These are phyloP conservation scores for Lactarius quietus DNA, from an alignment of 768 basidiomycete genomes.

Conservation along the genomic window DNA sequence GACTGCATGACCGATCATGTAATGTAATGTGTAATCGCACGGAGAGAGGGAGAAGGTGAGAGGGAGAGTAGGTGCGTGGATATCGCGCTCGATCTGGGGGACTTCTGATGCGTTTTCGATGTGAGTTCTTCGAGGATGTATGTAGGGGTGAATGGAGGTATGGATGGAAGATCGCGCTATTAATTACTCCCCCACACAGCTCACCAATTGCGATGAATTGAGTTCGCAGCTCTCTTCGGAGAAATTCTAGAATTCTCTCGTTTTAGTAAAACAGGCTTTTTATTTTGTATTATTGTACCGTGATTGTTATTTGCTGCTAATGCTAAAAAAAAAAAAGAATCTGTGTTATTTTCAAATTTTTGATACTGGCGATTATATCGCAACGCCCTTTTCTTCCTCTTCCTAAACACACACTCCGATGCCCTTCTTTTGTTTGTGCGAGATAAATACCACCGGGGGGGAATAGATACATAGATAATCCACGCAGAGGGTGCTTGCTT, in stretches of 20 bases:
- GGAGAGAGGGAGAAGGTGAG: neutral
- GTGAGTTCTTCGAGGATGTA: neutral
- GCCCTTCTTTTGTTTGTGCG: slow-evolving; percentile 17
- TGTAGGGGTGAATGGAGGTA: neutral
- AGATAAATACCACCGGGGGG: slow-evolving; percentile 24
- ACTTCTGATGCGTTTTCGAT: neutral
- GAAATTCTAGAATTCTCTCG: neutral
- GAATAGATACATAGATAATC: slow-evolving; percentile 26
- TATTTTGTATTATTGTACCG: neutral
- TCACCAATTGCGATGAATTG: neutral
- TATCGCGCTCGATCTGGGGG: neutral
- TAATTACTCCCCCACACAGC: neutral
- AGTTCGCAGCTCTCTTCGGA: neutral
- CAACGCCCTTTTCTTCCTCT: slow-evolving; percentile 2
- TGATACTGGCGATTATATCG: neutral
- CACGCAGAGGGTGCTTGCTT: slow-evolving; percentile 7
- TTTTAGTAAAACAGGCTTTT: neutral
- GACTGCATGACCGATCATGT: neutral
- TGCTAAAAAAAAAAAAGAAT: neutral
- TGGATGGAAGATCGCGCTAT: neutral
- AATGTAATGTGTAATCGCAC: too few relatives aligned
- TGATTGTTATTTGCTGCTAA: neutral
- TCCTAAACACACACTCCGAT: neutral
- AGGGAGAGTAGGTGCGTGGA: neutral
- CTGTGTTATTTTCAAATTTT: neutral